phyloP scores from a whole-genome alignment of 768 basidiomycete genomes.

The Phaeotremella fagi region DNA sequence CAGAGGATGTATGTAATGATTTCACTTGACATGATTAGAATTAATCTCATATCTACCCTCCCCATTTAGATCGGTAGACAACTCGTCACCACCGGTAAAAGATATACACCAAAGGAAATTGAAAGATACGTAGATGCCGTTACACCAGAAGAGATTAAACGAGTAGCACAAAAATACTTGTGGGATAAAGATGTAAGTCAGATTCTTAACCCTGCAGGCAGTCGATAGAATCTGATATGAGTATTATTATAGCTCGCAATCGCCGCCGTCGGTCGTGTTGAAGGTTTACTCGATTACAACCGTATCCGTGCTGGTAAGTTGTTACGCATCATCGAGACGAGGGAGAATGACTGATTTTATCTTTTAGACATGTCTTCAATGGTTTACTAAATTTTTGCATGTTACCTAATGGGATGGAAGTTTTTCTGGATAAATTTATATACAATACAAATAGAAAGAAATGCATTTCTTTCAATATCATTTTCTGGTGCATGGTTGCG shows the following conservation, averaged over 20 bases:
- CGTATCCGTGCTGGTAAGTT: slow-evolving; percentile 54
- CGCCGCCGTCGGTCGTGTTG: slow-evolving; percentile 72
- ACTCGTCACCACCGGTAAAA: slow-evolving; percentile 84
- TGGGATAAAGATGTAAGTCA: slow-evolving; percentile 87
- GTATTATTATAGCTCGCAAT: slow-evolving; percentile 51
- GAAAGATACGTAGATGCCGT: slow-evolving; percentile 90
- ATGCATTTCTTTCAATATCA: too few species aligned
- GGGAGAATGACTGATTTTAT: neutral
- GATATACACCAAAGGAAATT: slow-evolving; percentile 87
- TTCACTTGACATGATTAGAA: too few species aligned
- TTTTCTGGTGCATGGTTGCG: too few species aligned
- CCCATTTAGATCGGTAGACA: slow-evolving; percentile 74
- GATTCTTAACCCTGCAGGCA: neutral
- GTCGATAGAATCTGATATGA: slow-evolving; percentile 1
- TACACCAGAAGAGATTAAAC: slow-evolving; percentile 78
- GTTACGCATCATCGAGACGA: neutral
- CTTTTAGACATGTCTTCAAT: slow-evolving; percentile 50
- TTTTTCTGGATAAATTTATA: neutral
- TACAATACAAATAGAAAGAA: neutral
- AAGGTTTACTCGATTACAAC: slow-evolving; percentile 92
- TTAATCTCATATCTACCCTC: too few species aligned
- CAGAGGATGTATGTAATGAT: slow-evolving; percentile 68
- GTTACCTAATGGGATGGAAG: neutral
- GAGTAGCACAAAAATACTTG: slow-evolving; percentile 90
- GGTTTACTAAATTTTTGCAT: slow-evolving; percentile 49